Conservation (phyloP, 768 basidiomycete genomes). For the Basidioascus undulatus region DNA sequence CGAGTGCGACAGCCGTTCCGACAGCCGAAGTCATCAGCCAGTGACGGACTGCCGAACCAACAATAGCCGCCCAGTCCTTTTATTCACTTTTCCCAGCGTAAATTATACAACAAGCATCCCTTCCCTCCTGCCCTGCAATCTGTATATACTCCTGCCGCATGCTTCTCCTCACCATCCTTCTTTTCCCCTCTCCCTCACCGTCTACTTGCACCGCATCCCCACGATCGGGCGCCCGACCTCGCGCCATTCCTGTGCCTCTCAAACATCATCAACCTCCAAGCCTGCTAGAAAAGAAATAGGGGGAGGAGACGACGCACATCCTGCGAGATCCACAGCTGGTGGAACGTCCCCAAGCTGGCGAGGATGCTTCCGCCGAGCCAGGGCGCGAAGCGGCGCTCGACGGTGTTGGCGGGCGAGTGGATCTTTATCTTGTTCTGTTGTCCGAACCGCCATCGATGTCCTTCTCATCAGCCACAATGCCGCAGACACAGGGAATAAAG, state of each 20-base stretch:
- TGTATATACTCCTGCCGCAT: too few species aligned
- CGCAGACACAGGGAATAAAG: neutral
- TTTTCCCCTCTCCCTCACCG: too few species aligned
- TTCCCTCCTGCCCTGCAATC: too few species aligned
- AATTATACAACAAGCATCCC: too few species aligned
- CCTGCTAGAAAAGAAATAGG: neutral
- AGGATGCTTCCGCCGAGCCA: constrained; percentile 95
- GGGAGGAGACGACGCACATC: constrained; percentile 8
- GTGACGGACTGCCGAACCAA: too few species aligned
- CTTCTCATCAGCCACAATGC: too few species aligned
- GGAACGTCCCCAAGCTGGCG: constrained; percentile 87
- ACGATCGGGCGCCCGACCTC: constrained; percentile 18
- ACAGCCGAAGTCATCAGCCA: too few species aligned
- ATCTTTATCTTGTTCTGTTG: constrained; percentile 52
- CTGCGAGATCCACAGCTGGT: constrained; percentile 27
- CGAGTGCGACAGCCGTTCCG: too few species aligned
- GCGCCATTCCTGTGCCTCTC: constrained; percentile 66
- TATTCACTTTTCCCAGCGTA: too few species aligned
- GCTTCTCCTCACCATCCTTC: too few species aligned
- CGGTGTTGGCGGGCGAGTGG: constrained; percentile 70
- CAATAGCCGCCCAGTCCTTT: too few species aligned
- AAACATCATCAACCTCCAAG: neutral
- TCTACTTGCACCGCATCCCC: neutral
- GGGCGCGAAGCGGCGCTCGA: constrained; percentile 70
- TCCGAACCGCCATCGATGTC: too few species aligned